These are phyloP conservation scores for Solanum aculeatissimum DNA, from an alignment of 305 asterid species.

Conservation along the genomic window DNA sequence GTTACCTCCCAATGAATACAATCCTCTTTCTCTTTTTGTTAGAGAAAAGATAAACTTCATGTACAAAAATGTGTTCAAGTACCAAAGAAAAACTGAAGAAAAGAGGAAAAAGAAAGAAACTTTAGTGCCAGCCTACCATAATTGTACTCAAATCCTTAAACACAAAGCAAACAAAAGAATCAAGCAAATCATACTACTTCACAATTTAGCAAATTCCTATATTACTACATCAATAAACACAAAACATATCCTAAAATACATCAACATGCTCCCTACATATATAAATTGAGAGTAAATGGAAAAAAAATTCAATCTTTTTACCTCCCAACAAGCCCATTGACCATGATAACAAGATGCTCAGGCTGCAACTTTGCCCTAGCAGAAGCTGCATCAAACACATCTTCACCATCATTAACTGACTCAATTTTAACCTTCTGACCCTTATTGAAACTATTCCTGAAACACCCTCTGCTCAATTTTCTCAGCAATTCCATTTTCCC, in stretches of 20 bases:
- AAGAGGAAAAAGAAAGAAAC: not conserved
- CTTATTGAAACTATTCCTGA: conserved; percentile 27
- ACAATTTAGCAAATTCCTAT: not conserved
- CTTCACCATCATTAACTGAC: conserved; percentile 59
- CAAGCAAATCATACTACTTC: not conserved
- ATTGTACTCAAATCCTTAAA: not conserved
- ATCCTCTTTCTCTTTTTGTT: not conserved
- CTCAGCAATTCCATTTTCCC: conserved; percentile 45
- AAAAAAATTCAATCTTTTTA: not conserved
- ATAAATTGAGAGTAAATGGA: not conserved
- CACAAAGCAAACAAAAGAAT: not conserved
- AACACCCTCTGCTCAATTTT: conserved; percentile 49
- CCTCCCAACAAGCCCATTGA: conserved; percentile 56
- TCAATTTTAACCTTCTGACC: conserved; percentile 47
- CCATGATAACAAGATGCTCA: conserved; percentile 58
- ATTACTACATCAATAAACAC: not conserved
- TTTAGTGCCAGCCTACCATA: not conserved
- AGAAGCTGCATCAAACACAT: conserved; percentile 45
- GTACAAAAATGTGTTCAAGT: not conserved
- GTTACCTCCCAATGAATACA: not conserved
- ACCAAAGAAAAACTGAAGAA: not conserved
- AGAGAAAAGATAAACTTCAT: not conserved
- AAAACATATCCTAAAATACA: not conserved
- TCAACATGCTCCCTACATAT: not conserved
- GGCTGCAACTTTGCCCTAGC: conserved; percentile 51